Base-by-base conservation (phyloP, 2,329 filamentous ascomycete species). In the Fusarium veterinarium region DNA sequence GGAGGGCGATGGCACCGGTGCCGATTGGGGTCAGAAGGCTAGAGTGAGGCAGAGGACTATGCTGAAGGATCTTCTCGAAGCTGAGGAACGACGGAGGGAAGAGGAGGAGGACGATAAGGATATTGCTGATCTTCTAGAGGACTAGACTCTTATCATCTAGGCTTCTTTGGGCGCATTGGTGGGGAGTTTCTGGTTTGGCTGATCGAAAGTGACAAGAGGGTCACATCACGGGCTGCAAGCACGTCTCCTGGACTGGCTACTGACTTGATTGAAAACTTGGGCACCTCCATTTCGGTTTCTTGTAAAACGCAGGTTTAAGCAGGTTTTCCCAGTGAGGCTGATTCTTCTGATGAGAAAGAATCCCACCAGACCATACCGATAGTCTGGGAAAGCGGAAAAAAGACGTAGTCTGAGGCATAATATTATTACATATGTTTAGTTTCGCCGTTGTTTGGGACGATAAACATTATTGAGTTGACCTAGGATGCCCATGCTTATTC, bases 81-180 rank as follows among this genome's bases (percentile, higher is more conserved):
- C 86, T 73, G 91, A 93, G 82, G 85, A 89, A 82, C 81, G 89
- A 75, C 84, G 87, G 73, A 86, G 89, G 76, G 79, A 83, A 55
- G 90, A 91, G 75, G 89, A 91, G 65, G 87, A 93, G 73, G 90
- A 92, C 67, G 91, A 94, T 80, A 92, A 92, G 82, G 92, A 95
- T 80, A 92, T 95, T 75, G 88, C 90, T 79, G 91, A 95, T 81
- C 90, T 92, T 76, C 81, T 95, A 80, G 86, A 89, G 75, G 86
- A 90, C 78, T 87, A 82, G 60, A 20, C 12, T 37, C 20, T 51
- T 16, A 11, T 48, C 30, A 20, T 30, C 37, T 59, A 53, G 38
- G n/a, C 31, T 51, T 23, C 20, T 35, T 48, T 28, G 31, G 48
- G 42, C 42, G 38, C 41, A 58, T 57, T 37, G 40, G 31, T 61